Evolutionary conservation across 352 stramenopile genomes (phyloP).

Genomic region (Pythium utonaiense): DNA sequence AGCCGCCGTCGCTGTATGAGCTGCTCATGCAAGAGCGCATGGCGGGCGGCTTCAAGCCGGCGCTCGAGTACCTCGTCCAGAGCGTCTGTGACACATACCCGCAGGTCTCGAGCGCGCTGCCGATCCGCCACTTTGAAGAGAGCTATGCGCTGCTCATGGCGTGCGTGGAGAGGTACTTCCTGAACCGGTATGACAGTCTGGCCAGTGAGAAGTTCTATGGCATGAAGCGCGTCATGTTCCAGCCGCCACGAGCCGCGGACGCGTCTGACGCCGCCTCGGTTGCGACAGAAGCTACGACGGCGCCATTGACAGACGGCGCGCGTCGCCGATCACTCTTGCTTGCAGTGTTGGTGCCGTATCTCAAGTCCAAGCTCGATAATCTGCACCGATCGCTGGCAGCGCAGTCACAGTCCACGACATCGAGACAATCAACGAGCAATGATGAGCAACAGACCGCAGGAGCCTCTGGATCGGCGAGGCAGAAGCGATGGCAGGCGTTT

Average conservation of each 20-base stretch:
- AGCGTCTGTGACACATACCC: slow-evolving; percentile 74
- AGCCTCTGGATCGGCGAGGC: neutral
- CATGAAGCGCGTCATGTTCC: slow-evolving; percentile 74
- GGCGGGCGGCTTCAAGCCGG: slow-evolving; percentile 67
- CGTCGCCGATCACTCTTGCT: slow-evolving; percentile 56
- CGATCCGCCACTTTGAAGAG: slow-evolving; percentile 73
- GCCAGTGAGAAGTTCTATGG: slow-evolving; percentile 84
- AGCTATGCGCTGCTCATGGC: slow-evolving; percentile 66
- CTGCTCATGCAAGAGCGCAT: slow-evolving; percentile 87
- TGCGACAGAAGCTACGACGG: slow-evolving; percentile 17
- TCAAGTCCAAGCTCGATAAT: slow-evolving; percentile 74
- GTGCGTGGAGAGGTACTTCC: slow-evolving; percentile 66
- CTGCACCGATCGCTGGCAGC: slow-evolving; percentile 50
- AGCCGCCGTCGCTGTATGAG: slow-evolving; percentile 75
- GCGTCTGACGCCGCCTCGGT: neutral
- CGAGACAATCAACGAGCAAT: neutral
- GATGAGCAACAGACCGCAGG: neutral
- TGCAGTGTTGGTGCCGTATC: slow-evolving; percentile 67
- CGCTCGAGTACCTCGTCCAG: slow-evolving; percentile 71
- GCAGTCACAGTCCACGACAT: slow-evolving; percentile 16
- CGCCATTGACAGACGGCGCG: slow-evolving; percentile 39
- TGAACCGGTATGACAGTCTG: slow-evolving; percentile 70
- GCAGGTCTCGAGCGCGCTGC: slow-evolving; percentile 43
- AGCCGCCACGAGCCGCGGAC: neutral
- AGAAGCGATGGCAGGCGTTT: slow-evolving; percentile 30